A percentile compares a stretch with the other conserved stretches of the same genome.
These are phyloP conservation scores for Zygotorulaspora sp. DNA, from an alignment of 805 yeast species.

Conservation along the genomic window DNA sequence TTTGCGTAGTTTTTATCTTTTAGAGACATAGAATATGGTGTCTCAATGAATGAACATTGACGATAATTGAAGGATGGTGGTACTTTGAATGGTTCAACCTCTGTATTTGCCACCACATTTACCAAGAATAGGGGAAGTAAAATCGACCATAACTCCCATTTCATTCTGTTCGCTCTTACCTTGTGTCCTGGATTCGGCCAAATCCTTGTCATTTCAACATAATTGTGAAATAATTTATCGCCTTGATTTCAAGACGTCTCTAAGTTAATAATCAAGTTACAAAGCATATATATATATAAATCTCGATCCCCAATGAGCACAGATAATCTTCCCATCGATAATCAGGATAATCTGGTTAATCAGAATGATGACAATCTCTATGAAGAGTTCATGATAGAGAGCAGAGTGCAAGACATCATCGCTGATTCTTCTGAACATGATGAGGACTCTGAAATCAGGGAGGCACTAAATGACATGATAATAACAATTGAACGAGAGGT, in stretches of 20 bases:
- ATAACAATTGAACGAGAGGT: conserved; percentile 13
- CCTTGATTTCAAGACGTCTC: too few relatives aligned
- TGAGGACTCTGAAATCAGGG: conserved; percentile 5
- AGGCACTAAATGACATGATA: conserved; percentile 16
- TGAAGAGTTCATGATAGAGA: conserved; percentile 19
- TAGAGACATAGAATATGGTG: conserved; percentile 4
- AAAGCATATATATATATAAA: too few relatives aligned
- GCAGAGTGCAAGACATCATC: conserved; percentile 5
- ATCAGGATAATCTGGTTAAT: conserved; percentile 2
- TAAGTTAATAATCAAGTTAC: too few relatives aligned
- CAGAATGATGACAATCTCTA: conserved; percentile 18
- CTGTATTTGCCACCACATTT: conserved; percentile 21
- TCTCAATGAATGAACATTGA: background rate
- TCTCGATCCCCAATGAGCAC: background rate
- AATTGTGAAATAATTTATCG: too few relatives aligned
- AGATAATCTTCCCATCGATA: background rate
- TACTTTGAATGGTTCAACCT: conserved; percentile 17
- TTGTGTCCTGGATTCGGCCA: too few relatives aligned
- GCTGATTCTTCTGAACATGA: conserved; percentile 17
- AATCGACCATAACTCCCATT: background rate
- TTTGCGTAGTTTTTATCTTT: conserved; percentile 9
- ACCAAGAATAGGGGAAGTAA: background rate
- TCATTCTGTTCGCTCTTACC: background rate
- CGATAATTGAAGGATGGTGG: conserved; percentile 7
- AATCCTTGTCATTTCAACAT: too few relatives aligned